Percentiles rank a stretch among this genome's conserved stretches.
Evolutionary conservation across 2,329 filamentous ascomycete genomes (phyloP).

Genomic region (Trichoderma gracile): DNA sequence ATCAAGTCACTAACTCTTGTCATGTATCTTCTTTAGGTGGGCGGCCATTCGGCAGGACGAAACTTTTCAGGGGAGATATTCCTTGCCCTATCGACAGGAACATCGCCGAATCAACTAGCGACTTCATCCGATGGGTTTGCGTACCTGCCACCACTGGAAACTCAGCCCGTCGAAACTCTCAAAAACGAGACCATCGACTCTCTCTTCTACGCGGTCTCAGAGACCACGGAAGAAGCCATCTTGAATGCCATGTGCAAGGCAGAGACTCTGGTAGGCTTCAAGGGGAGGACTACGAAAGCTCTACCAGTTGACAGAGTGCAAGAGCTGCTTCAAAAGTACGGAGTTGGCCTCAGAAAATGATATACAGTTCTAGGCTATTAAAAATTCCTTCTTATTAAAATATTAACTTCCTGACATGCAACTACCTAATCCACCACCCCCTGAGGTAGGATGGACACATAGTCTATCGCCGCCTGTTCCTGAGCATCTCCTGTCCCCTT

Average conservation of each 20-base stretch:
- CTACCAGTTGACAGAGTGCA: neutral
- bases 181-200: neutral
- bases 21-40: neutral
- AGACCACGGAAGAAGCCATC: neutral
- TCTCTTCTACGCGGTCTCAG: neutral
- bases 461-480: constrained; percentile 68
- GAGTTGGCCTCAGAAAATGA: neutral
- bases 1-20: neutral
- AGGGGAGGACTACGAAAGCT: neutral
- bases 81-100: constrained; percentile 1
- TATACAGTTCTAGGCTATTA: neutral
- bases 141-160: neutral
- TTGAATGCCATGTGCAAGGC: constrained; percentile 4
- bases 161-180: neutral
- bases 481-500: constrained; percentile 47
- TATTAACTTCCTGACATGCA: too few species aligned
- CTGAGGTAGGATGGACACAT: constrained; percentile 61
- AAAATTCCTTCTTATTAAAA: neutral
- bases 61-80: constrained; percentile 5
- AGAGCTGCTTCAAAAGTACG: neutral
- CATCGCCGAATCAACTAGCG: neutral
- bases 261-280: neutral
- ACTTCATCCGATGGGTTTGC: neutral
- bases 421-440: constrained; percentile 58
- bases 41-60: neutral